A percentile compares a stretch with the other conserved stretches of the same genome.
Conservation (phyloP, 352 stramenopile species). For the Aphanomyces cochlioides region DNA sequence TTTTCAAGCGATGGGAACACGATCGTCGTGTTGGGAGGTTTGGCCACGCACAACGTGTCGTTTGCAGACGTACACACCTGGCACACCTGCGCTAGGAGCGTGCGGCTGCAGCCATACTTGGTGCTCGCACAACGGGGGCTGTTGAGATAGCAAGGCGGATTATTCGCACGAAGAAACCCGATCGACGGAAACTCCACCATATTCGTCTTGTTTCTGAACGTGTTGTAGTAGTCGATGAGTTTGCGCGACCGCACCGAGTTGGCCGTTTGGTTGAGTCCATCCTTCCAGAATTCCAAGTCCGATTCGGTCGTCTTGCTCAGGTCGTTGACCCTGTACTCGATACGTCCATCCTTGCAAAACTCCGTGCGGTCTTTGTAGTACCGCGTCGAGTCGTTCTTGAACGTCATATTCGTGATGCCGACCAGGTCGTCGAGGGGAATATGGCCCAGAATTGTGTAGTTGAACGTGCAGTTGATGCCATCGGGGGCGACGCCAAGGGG, state of each 20-base stretch:
- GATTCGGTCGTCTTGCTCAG: constrained; percentile 45
- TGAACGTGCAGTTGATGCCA: constrained; percentile 48
- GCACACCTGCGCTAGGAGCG: constrained; percentile 67
- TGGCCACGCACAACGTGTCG: constrained; percentile 23
- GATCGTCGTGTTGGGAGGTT: constrained; percentile 23
- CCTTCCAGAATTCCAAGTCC: constrained; percentile 59
- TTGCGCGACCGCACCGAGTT: constrained; percentile 43
- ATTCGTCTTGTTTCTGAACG: constrained; percentile 36
- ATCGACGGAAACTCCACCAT: constrained; percentile 44
- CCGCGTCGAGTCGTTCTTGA: constrained; percentile 38
- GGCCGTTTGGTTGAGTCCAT: constrained; percentile 43
- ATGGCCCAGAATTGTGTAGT: constrained; percentile 55
- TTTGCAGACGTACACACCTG: constrained; percentile 36
- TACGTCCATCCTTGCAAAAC: constrained; percentile 46
- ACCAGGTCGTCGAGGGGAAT: constrained; percentile 57
- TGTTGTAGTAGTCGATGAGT: constrained; percentile 34
- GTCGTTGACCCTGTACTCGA: constrained; percentile 37
- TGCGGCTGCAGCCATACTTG: constrained; percentile 56
- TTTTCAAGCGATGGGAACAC: constrained; percentile 20
- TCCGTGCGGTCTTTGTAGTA: constrained; percentile 59
- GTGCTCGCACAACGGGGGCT: constrained; percentile 45
- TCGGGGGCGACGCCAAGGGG: constrained; percentile 41
- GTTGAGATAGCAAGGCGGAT: constrained; percentile 54
- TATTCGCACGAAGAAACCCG: constrained; percentile 35
- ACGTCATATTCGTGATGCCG: constrained; percentile 44